Base-by-base conservation (phyloP, 2,329 filamentous ascomycete species). In the Botrytis galanthina region DNA sequence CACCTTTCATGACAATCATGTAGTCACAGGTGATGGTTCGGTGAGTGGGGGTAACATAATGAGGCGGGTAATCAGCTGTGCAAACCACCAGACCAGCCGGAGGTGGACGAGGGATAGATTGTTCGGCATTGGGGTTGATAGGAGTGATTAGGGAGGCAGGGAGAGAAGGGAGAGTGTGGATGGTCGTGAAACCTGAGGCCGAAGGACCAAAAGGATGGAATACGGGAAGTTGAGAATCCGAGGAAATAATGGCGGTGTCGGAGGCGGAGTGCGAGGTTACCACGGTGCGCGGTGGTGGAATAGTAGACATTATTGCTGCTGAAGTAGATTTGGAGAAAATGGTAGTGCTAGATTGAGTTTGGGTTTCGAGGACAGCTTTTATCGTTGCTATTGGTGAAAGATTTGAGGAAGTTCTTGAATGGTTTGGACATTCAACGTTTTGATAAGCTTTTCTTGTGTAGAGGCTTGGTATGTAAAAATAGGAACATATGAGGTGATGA, bases 21-120 rank as follows among this genome's bases (percentile, higher is more conserved):
- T 85, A 85, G 75, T 85, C 84, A 14, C 84, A 75, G 66, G 80
- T 84, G 48, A 80, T 68, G 1, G 84, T 85, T 20, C 84, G 83
- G 74, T 85, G 84, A 81, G 85, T 83, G 1, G 83, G 83, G 12
- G 78, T 79, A 16, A 54, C 35, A 22, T 39, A 64, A 35, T 64
- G 44, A 2, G 74, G 73, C 7, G 73, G 64, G 20, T 76, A 74
- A 57, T 79, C 74, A 1, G 73, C 72, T 39, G 73, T 76, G 72
- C 80, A 78, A 75, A 84, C 83, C 29, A 81, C 73, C n/a, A 81
- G 76, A 14, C 84, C 84, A 6, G 73, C 51, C 0, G 81, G 81
- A 8, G 82, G 78, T n/a, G 81, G 82, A 35, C 82, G 80, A 0
- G 83, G 82, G 4, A 78, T 67, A 9, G 66, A 59, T 39, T 62